Evolutionary conservation across 1,139 yeast species (phyloP), one percentile per base, ranked within the genome.

Genomic region (Yamadazyma membranifaciens): DNA sequence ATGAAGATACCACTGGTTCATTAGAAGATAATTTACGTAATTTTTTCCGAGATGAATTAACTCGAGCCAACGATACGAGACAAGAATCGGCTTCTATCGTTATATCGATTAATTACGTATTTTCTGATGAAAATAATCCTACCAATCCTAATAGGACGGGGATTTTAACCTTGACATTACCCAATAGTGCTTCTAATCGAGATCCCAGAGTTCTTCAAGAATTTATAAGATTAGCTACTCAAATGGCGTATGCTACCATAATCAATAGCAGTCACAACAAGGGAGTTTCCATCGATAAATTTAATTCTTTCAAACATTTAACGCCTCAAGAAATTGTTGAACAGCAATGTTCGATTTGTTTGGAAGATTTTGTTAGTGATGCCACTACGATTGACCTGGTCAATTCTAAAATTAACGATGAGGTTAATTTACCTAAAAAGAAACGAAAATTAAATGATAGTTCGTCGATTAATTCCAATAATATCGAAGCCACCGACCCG

Each of bases 291-390:
- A 57, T 69, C 17, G 75, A 73, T 20, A 69, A 66, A 28, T 83
- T 83, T 57, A 73, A 75, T 27, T 62, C 69, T 5, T 69, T 80
- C 44, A 76, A 78, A 2, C 55, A 63, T 0, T 61, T 65, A 32
- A 47, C 54, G 4, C 42, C 59, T 1, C 51, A 54, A 1, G 71
- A 68, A 2, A 46, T 69, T 25, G 50, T 45, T 1, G 59, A 60
- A n/a, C 56, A 54, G 11, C 62, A 62, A 3, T 84, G 92, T 52
- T 68, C 87, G n/a, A 81, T 84, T 31, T 84, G 92, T 58, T 82
- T 80, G 51, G 91, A 83, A 28, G 65, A 66, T 11, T 82, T 71
- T 52, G 25, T 39, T 48, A 26, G 25, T 9, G 30, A 15, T 12
- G 15, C 38, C 22, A 29, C 15, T 4, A 17, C 11, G 29, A 17